Percentiles rank a stretch among this genome's conserved stretches.
phyloP scores from a whole-genome alignment of 2,329 filamentous ascomycete genomes.

The Metarhizium sp. region DNA sequence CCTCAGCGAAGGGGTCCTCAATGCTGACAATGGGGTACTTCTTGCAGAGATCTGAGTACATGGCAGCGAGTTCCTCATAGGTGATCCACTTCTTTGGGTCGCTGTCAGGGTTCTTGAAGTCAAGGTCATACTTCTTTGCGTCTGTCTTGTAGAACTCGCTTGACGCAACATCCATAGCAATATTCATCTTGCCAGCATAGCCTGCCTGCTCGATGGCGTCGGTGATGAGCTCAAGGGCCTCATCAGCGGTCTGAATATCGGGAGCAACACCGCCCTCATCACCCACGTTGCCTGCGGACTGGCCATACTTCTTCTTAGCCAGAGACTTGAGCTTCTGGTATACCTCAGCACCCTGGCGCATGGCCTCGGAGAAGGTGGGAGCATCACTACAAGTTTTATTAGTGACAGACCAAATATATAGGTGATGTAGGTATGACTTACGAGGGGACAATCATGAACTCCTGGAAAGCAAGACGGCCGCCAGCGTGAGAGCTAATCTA shows the following conservation, averaged over 20 bases:
- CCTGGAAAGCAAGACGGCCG: conserved; percentile 90
- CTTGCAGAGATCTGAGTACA: conserved; percentile 78
- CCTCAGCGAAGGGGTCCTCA: conserved; percentile 98
- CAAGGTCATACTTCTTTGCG: conserved; percentile 98
- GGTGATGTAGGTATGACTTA: conserved; percentile 31
- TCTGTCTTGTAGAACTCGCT: conserved; percentile 99
- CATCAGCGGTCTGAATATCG: conserved; percentile 93
- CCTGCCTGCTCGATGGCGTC: conserved; percentile 90
- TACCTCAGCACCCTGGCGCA: conserved; percentile 93
- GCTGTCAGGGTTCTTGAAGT: conserved; percentile 99
- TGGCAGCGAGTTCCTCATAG: conserved; percentile 89
- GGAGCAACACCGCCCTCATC: conserved; percentile 99
- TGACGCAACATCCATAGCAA: conserved; percentile 98
- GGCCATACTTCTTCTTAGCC: conserved; percentile 99
- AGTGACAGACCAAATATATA: conserved; percentile 2
- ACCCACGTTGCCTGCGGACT: conserved; percentile 97
- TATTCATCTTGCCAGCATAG: conserved; percentile 93
- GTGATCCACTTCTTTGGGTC: conserved; percentile 97
- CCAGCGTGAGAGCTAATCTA: conserved; percentile 75
- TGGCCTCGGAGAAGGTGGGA: conserved; percentile 85
- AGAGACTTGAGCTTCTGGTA: conserved; percentile 97
- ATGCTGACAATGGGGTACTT: conserved; percentile 99
- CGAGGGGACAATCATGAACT: conserved; percentile 91
- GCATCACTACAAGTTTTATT: conserved; percentile 48
- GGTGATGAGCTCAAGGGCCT: conserved; percentile 93